phyloP scores from a whole-genome alignment of 768 basidiomycete genomes.

The Clitopilus passeckerianus region DNA sequence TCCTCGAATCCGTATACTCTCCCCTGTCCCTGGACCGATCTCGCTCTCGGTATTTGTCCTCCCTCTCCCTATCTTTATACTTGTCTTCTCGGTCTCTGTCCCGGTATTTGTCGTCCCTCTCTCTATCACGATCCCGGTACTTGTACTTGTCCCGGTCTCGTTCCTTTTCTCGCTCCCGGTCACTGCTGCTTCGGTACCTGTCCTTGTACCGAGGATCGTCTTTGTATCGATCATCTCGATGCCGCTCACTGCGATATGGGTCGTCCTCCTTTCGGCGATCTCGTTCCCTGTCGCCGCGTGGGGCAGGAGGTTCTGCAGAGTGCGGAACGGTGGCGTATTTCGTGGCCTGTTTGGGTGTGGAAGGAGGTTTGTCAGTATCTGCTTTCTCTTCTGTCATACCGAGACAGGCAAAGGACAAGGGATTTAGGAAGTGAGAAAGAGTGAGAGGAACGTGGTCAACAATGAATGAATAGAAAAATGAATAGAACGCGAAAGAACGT shows the following conservation, averaged over 20 bases:
- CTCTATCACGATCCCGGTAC: slow-evolving; percentile 5
- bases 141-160: slow-evolving; percentile 4
- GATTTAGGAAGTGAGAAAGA: not conserved
- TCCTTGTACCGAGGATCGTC: slow-evolving; percentile 5
- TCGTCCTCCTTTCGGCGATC: slow-evolving; percentile 1
- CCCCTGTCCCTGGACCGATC: slow-evolving; percentile 8
- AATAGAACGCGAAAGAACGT: not conserved
- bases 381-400: not conserved
- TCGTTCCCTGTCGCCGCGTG: not conserved
- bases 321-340: not conserved
- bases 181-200: not conserved
- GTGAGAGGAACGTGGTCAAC: not conserved
- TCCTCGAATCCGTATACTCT: not conserved
- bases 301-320: not conserved
- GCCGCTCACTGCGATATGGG: not conserved
- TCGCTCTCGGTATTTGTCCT: slow-evolving; percentile 10
- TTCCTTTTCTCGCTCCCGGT: slow-evolving; percentile 5
- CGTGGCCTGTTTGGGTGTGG: not conserved
- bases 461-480: not conserved
- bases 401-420: not conserved
- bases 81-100: slow-evolving; percentile 9
- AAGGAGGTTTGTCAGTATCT: not conserved
- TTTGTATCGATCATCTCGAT: slow-evolving; percentile 3
- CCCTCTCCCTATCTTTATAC: slow-evolving; percentile 12
- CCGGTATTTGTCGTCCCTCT: slow-evolving; percentile 8